These are phyloP conservation scores for Sherardia arvensis DNA, from an alignment of 257 asterid genomes.

Conservation along the genomic window DNA sequence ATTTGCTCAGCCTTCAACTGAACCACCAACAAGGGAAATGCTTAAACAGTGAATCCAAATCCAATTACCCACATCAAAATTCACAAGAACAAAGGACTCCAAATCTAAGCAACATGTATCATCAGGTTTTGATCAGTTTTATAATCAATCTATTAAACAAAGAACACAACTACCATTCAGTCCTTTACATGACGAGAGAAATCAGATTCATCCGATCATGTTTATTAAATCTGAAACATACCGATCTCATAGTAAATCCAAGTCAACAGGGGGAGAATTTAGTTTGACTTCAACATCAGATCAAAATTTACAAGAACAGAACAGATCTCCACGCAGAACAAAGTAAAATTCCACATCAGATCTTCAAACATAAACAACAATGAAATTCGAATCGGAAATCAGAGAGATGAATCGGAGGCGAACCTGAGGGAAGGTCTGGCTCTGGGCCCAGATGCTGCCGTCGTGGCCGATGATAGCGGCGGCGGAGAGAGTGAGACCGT, in stretches of 20 bases:
- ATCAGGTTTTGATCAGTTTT: background rate
- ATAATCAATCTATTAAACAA: too few species aligned
- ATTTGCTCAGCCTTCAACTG: conserved; percentile 59
- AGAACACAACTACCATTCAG: background rate
- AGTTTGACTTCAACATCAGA: conserved; percentile 1
- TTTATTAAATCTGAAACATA: background rate
- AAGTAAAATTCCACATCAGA: conserved; percentile 2
- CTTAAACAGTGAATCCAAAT: background rate
- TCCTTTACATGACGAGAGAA: background rate
- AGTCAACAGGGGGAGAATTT: conserved; percentile 5
- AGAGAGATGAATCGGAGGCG: background rate
- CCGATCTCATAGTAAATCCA: background rate
- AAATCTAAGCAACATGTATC: background rate
- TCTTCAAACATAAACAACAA: background rate
- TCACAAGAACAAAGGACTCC: background rate
- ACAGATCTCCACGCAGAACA: background rate
- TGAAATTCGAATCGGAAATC: background rate
- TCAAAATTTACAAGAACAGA: background rate
- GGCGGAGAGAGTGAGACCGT: conserved; percentile 40
- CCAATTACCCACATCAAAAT: too few species aligned
- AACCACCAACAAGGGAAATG: conserved; percentile 6
- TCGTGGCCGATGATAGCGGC: conserved; percentile 77
- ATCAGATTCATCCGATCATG: too few species aligned
- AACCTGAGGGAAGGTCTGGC: conserved; percentile 68
- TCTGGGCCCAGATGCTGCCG: conserved; percentile 84